Evolutionary conservation across 495 filamentous ascomycete genomes (phyloP), one percentile per base, ranked within the genome.

Genomic region (Aspergillus avenaceus): DNA sequence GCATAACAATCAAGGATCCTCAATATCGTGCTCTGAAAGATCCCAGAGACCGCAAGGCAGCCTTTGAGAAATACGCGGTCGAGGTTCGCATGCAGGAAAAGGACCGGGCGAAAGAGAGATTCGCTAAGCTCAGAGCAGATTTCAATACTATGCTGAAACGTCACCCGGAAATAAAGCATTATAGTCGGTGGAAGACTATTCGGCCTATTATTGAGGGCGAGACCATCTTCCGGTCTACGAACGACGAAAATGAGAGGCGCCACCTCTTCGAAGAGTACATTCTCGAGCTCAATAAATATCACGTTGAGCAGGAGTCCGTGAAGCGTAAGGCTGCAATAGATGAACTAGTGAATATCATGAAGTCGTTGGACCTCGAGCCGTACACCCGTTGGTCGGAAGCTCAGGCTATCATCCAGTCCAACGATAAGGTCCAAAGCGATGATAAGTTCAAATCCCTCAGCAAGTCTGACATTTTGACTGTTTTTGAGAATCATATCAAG

Each of bases 131-230:
- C 57, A 88, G 90, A 54, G 78, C 87, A 66, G 92, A 97, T 74
- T 99, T 97, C 72, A 85, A 83, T 59, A 91, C 84, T 46, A 99
- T 99, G 93, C 77, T 97, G 56, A 89, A 85, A 66, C 91, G 90
- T 53, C 95, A 97, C 67, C 90, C 91, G 59, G 93, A 97, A 73
- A 97, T 99, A 65, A 95, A 92, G 70, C 84, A 96, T 58, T 97
- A 96, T 70, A 97, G 91, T 50, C 87, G 91, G 47, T 98, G 95
- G 95, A 97, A 89, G 78, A 97, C 88, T 25, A 91, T 91, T 49
- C 85, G 88, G 34, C 91, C 90, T 14, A 96, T 96, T 43, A 93
- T 98, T 60, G 88, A 97, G 68, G 87, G 86, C 42, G 93, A 98
- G 75, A 91, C 89, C 21, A 95, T 92, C 49, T 98, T 97, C 74